Evolutionary conservation across 2,329 filamentous ascomycete genomes (phyloP).

Genomic region (Rhinocladiella mackenziei): DNA sequence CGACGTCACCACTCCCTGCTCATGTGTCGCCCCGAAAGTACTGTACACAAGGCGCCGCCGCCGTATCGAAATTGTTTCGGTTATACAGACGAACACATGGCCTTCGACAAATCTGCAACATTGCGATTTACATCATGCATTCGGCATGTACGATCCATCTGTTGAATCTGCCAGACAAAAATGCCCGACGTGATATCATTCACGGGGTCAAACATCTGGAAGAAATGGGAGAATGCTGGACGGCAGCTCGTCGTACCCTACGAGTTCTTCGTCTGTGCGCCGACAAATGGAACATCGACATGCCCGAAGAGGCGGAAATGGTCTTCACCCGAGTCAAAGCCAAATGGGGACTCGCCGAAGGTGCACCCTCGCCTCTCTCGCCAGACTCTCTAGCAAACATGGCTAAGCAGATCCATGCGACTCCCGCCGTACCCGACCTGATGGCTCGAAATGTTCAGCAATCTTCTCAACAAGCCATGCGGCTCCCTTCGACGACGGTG

Average conservation of each 20-base stretch:
- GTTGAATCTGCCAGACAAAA: conserved; percentile 88
- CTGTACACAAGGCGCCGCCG: conserved; percentile 82
- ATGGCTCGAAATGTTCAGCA: conserved; percentile 26
- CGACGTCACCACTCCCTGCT: conserved; percentile 73
- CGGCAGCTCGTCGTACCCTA: conserved; percentile 79
- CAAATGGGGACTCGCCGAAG: conserved; percentile 63
- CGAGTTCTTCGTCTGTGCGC: conserved; percentile 79
- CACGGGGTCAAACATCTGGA: conserved; percentile 89
- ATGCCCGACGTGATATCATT: conserved; percentile 79
- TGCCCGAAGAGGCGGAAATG: conserved; percentile 75
- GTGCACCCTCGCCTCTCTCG: conserved; percentile 54
- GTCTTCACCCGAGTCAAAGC: conserved; percentile 74
- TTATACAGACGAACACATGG: conserved; percentile 91
- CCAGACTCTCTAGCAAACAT: conserved; percentile 36
- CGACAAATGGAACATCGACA: conserved; percentile 81
- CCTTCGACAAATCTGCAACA: conserved; percentile 89
- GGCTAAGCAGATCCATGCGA: conserved; percentile 25
- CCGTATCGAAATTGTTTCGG: conserved; percentile 89
- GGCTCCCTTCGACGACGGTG: conserved; percentile 19
- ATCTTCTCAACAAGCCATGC: conserved; percentile 30
- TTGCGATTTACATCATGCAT: conserved; percentile 92
- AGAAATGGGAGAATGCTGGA: conserved; percentile 93
- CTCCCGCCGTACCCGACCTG: conserved; percentile 23
- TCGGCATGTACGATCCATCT: conserved; percentile 93
- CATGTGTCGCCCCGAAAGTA: conserved; percentile 88